These are phyloP conservation scores for Medicago ruthenica DNA, from an alignment of 306 rosid species.

Conservation along the genomic window DNA sequence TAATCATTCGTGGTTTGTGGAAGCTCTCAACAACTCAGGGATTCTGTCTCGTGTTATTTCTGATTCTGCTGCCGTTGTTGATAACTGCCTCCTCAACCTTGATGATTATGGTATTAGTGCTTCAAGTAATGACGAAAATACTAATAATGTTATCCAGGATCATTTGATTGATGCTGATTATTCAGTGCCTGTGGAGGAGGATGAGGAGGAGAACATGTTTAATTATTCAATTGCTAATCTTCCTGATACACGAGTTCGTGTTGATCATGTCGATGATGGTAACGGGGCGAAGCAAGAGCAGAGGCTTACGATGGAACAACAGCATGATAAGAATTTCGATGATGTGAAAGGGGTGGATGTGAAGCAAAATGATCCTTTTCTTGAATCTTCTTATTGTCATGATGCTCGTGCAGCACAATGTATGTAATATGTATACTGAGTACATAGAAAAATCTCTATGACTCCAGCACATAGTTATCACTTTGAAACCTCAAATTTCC, in stretches of 20 bases:
- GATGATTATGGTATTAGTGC: not conserved
- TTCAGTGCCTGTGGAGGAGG: not conserved
- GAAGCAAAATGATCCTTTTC: not conserved
- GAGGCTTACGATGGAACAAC: not conserved
- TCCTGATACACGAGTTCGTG: not conserved
- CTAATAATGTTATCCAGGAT: not conserved
- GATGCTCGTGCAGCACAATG: not conserved
- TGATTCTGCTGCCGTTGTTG: slow-evolving; percentile 60
- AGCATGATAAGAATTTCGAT: not conserved
- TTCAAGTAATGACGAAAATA: not conserved
- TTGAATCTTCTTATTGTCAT: too few species aligned
- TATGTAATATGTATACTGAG: not conserved
- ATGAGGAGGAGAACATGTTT: not conserved
- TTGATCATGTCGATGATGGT: not conserved
- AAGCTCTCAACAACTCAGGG: slow-evolving; percentile 62
- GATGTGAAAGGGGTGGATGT: too few species aligned
- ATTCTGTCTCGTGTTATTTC: slow-evolving; percentile 55
- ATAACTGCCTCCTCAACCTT: slow-evolving; percentile 48
- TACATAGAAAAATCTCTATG: not conserved
- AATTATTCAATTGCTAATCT: not conserved
- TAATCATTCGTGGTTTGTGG: slow-evolving; percentile 78
- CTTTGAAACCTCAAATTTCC: too few species aligned
- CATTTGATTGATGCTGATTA: slow-evolving; percentile 9
- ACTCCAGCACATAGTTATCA: not conserved
- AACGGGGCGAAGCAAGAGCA: not conserved